Percentiles rank a stretch among this genome's conserved stretches.
These are phyloP conservation scores for Diaporthe citrichinensis DNA, from an alignment of 2,329 filamentous ascomycete species.

Conservation along the genomic window DNA sequence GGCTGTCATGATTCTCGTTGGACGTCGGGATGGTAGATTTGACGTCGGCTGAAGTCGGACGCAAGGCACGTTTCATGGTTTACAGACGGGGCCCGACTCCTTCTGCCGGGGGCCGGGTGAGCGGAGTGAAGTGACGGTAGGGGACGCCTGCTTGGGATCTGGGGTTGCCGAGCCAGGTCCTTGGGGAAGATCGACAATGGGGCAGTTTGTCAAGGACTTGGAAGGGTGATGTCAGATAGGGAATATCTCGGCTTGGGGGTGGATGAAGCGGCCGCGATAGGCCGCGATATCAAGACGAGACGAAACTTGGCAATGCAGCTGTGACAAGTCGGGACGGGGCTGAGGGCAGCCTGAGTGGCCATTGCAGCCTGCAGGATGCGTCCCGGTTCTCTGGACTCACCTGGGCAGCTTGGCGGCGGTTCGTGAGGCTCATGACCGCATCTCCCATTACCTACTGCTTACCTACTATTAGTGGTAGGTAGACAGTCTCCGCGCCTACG, in stretches of 20 bases:
- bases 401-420: constrained; percentile 30
- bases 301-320: constrained; percentile 19
- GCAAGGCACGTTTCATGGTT: constrained; percentile 1
- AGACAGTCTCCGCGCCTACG: neutral
- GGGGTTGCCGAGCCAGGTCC: constrained; percentile 2
- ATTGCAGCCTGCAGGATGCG: constrained; percentile 23
- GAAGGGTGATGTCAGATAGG: constrained; percentile 39
- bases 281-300: constrained; percentile 19
- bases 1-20: constrained; percentile 8
- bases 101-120: constrained; percentile 11
- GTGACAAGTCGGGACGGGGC: constrained; percentile 10
- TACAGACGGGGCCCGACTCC: neutral
- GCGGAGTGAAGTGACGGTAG: constrained; percentile 6
- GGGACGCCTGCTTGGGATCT: constrained; percentile 4
- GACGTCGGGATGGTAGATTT: neutral
- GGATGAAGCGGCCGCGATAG: constrained; percentile 6
- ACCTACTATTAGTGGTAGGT: neutral
- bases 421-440: neutral
- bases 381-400: constrained; percentile 33
- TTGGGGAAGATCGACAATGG: constrained; percentile 7
- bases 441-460: neutral
- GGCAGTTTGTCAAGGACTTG: constrained; percentile 1
- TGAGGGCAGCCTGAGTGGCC: constrained; percentile 7
- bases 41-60: constrained; percentile 29
- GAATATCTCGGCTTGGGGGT: constrained; percentile 34